Percentiles rank a stretch among this genome's conserved stretches.
Conservation (phyloP, 345 rosid genomes). For the Abelmoschus esculentus region DNA sequence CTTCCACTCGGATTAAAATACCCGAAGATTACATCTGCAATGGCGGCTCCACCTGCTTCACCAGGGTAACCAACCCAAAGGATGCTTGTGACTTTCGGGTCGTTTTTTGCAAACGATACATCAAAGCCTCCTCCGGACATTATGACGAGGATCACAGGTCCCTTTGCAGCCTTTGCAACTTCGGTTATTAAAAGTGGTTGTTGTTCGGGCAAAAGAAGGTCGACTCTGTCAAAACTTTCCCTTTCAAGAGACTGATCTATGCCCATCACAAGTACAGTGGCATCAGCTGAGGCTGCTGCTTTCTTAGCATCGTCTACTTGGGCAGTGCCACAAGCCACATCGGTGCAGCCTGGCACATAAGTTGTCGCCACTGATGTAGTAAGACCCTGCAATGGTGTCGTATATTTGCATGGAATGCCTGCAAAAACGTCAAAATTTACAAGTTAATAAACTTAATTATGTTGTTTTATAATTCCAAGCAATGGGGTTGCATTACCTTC, state of each 20-base stretch:
- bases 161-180: slow-evolving; percentile 65
- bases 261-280: slow-evolving; percentile 67
- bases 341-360: slow-evolving; percentile 60
- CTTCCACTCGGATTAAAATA: slow-evolving; percentile 81
- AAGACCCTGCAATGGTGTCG: slow-evolving; percentile 73
- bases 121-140: slow-evolving; percentile 97
- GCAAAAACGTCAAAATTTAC: not conserved
- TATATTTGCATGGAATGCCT: slow-evolving; percentile 83
- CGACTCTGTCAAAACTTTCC: slow-evolving; percentile 58
- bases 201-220: slow-evolving; percentile 67
- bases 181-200: slow-evolving; percentile 49
- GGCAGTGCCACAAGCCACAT: slow-evolving; percentile 56
- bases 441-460: not conserved
- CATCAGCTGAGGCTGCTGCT: slow-evolving; percentile 59
- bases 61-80: slow-evolving; percentile 96
- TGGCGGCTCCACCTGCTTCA: slow-evolving; percentile 83
- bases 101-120: slow-evolving; percentile 53
- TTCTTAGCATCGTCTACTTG: slow-evolving; percentile 51
- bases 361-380: slow-evolving; percentile 45
- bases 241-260: slow-evolving; percentile 69
- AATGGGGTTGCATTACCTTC: slow-evolving; percentile 34
- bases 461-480: not conserved
- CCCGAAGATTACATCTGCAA: slow-evolving; percentile 77
- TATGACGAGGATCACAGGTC: slow-evolving; percentile 81
- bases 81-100: slow-evolving; percentile 59